Percentiles rank a stretch among this genome's conserved stretches.
phyloP scores from a whole-genome alignment of 2,329 filamentous ascomycete species.

The Alternaria arborescens region DNA sequence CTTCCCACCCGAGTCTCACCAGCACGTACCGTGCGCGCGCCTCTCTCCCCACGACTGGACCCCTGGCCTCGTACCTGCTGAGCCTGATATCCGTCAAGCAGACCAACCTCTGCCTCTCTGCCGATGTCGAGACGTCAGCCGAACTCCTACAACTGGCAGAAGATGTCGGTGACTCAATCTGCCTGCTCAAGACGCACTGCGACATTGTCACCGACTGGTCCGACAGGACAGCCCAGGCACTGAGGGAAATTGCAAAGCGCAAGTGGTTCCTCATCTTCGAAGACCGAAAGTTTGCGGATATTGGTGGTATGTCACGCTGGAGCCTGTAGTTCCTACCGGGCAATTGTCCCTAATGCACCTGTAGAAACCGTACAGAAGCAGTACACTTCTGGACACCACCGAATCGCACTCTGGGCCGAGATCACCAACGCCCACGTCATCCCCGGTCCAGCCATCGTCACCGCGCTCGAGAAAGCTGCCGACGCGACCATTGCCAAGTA shows the following conservation, averaged over 20 bases:
- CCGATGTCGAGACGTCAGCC: conserved; percentile 65
- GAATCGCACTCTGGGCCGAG: conserved; percentile 62
- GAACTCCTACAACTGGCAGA: conserved; percentile 65
- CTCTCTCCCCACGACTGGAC: conserved; percentile 52
- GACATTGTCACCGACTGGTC: conserved; percentile 70
- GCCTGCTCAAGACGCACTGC: conserved; percentile 68
- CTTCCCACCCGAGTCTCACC: conserved; percentile 44
- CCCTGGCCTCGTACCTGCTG: conserved; percentile 59
- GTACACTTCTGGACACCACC: conserved; percentile 60
- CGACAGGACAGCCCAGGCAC: conserved; percentile 60
- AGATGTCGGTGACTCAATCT: conserved; percentile 68
- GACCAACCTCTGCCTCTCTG: conserved; percentile 64
- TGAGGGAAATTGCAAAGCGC: conserved; percentile 58
- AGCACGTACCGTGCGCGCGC: conserved; percentile 58
- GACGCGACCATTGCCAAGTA: conserved; percentile 57
- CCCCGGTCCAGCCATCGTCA: conserved; percentile 61
- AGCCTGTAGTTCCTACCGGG: neutral
- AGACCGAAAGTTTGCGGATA: conserved; percentile 65
- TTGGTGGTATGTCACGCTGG: conserved; percentile 57
- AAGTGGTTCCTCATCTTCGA: conserved; percentile 64
- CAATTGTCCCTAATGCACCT: conserved; percentile 14
- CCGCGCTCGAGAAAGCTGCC: conserved; percentile 60
- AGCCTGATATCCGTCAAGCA: conserved; percentile 60
- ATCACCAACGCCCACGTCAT: conserved; percentile 64
- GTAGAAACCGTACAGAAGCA: conserved; percentile 64